A percentile compares a stretch with the other conserved stretches of the same genome.
phyloP scores from a whole-genome alignment of 176 grass and related monocot species.

The Raddia guianensis region DNA sequence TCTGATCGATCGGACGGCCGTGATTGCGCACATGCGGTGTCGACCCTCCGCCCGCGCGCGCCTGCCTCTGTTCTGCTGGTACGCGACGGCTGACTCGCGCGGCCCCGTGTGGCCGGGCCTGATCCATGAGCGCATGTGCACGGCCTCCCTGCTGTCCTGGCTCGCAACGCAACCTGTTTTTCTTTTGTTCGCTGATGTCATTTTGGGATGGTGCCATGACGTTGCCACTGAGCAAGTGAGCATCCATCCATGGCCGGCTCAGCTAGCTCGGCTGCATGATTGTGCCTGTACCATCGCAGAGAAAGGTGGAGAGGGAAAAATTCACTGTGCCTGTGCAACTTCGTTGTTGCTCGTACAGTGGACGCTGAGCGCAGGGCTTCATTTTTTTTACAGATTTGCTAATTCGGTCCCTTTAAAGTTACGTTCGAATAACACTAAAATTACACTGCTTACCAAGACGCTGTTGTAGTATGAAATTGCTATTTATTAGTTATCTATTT shows the following conservation, averaged over 20 bases:
- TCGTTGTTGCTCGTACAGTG: not conserved
- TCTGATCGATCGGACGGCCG: slow-evolving; percentile 50
- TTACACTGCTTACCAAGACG: no score
- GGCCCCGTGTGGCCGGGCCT: not conserved
- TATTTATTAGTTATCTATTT: no score
- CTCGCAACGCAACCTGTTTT: no score
- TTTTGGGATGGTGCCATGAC: not conserved
- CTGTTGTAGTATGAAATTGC: no score
- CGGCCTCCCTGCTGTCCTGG: not conserved
- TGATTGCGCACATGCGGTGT: slow-evolving; percentile 43
- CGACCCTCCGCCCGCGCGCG: not conserved
- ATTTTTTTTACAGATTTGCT: no score
- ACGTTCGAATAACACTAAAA: no score
- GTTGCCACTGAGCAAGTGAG: not conserved
- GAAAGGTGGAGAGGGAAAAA: no score
- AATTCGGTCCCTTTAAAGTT: no score
- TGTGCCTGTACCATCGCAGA: not conserved
- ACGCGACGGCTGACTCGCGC: no score
- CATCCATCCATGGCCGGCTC: not conserved
- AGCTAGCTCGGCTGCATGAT: not conserved
- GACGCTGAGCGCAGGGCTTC: not conserved
- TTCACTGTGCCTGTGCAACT: not conserved
- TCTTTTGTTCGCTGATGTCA: not conserved
- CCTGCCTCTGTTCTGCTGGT: not conserved
- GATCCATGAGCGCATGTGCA: not conserved